Evolutionary conservation across 1,139 yeast genomes (phyloP).

Genomic region (Suhomyces yuchorum): DNA sequence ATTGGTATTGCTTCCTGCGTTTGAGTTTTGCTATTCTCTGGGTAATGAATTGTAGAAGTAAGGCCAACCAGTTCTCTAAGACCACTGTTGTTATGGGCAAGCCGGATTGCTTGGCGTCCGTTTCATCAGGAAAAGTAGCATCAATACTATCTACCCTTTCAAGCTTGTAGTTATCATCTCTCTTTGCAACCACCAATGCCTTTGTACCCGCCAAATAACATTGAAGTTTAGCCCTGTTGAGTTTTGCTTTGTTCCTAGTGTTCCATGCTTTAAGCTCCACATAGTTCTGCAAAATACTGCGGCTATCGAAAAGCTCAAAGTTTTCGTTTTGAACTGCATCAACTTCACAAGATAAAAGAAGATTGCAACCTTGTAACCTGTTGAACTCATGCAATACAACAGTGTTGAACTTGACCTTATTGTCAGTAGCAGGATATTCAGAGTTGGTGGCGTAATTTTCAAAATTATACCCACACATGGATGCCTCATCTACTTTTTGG

Average conservation of each 20-base stretch:
- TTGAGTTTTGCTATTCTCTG: background rate
- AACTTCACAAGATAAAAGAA: constrained; percentile 8
- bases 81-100: background rate
- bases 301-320: constrained; percentile 2
- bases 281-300: constrained; percentile 7
- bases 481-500: no score
- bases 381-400: constrained; percentile 6
- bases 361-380: background rate
- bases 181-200: no score
- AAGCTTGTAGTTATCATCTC: background rate
- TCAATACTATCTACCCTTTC: background rate
- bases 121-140: background rate
- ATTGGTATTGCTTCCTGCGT: no score
- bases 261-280: constrained; percentile 11
- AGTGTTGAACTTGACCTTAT: constrained; percentile 4
- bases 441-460: constrained; percentile 7
- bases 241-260: background rate
- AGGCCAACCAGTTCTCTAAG: constrained; percentile 8
- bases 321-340: constrained; percentile 9
- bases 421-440: constrained; percentile 4
- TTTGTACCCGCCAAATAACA: constrained; percentile 13
- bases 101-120: no score
- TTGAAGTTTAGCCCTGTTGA: constrained; percentile 4
- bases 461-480: constrained; percentile 12
- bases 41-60: constrained; percentile 1